phyloP scores from a whole-genome alignment of 805 yeast genomes.

The Saccharomycopsis sp. region DNA sequence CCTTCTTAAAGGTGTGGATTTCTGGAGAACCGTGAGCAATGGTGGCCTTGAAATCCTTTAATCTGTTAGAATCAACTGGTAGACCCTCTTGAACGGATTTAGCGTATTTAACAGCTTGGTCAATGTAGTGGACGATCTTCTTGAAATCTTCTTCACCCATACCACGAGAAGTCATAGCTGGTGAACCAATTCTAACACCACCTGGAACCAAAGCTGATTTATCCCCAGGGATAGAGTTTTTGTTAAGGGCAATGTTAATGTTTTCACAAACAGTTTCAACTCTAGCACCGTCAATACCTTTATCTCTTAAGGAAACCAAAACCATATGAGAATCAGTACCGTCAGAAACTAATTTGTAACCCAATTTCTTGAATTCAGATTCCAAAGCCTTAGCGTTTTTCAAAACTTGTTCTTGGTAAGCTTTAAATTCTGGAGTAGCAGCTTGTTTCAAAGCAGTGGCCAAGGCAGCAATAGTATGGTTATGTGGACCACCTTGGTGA shows the following conservation, averaged over 20 bases:
- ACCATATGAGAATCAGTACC: slow-evolving; percentile 96
- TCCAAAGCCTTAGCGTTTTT: slow-evolving; percentile 78
- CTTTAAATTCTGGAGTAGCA: slow-evolving; percentile 75
- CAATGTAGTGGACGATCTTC: slow-evolving; percentile 73
- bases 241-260: slow-evolving; percentile 90
- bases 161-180: slow-evolving; percentile 98
- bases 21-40: slow-evolving; percentile 67
- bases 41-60: slow-evolving; percentile 90
- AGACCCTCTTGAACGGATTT: slow-evolving; percentile 61
- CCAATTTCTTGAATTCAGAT: slow-evolving; percentile 51
- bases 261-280: slow-evolving; percentile 84
- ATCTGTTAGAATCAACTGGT: slow-evolving; percentile 89
- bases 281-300: slow-evolving; percentile 89
- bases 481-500: slow-evolving; percentile 99
- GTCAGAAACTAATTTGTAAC: slow-evolving; percentile 72
- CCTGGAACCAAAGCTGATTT: slow-evolving; percentile 93
- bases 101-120: slow-evolving; percentile 68
- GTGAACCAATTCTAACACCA: slow-evolving; percentile 95
- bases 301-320: slow-evolving; percentile 70
- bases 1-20: slow-evolving; percentile 59
- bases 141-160: slow-evolving; percentile 72
- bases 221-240: slow-evolving; percentile 95
- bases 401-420: slow-evolving; percentile 78
- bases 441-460: slow-evolving; percentile 95
- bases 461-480: slow-evolving; percentile 93